These are phyloP conservation scores for Wickerhamomyces bisporus DNA, from an alignment of 805 yeast species.

Conservation along the genomic window DNA sequence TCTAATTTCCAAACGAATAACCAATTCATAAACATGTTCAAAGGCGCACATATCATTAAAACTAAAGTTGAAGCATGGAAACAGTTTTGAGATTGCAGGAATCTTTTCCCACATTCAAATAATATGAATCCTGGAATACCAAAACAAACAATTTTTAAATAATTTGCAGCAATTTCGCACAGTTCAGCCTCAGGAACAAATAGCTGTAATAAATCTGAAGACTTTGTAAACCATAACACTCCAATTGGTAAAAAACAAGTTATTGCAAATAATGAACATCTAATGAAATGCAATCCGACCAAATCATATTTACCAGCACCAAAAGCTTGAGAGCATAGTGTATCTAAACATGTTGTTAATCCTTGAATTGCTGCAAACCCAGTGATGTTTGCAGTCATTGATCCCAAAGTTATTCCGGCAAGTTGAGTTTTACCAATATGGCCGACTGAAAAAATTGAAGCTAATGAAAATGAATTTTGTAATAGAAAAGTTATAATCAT, in stretches of 20 bases:
- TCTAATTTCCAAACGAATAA: conserved; percentile 75
- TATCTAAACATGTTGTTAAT: conserved; percentile 75
- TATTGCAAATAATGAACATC: conserved; percentile 43
- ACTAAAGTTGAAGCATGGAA: conserved; percentile 80
- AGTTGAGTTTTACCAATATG: conserved; percentile 73
- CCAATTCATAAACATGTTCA: conserved; percentile 64
- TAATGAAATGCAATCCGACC: conserved; percentile 71
- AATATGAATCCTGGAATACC: conserved; percentile 78
- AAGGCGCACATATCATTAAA: conserved; percentile 61
- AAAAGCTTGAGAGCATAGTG: conserved; percentile 79
- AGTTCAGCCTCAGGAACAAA: conserved; percentile 20
- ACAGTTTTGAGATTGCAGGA: conserved; percentile 79
- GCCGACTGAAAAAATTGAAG: conserved; percentile 47
- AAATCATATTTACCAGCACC: conserved; percentile 71
- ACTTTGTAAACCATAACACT: conserved; percentile 17
- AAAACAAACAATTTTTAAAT: conserved; percentile 40
- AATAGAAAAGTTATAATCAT: conserved; percentile 22
- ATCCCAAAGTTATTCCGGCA: conserved; percentile 78
- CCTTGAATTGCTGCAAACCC: conserved; percentile 75
- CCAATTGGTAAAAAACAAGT: conserved; percentile 23
- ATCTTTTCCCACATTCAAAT: conserved; percentile 82
- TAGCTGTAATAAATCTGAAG: conserved; percentile 11
- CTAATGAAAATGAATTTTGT: conserved; percentile 23
- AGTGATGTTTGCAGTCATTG: conserved; percentile 81
- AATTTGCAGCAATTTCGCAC: conserved; percentile 47